Percentiles rank a stretch among this genome's conserved stretches.
Conservation (phyloP, 139 green algal species). For the Desmodesmus armatus region DNA sequence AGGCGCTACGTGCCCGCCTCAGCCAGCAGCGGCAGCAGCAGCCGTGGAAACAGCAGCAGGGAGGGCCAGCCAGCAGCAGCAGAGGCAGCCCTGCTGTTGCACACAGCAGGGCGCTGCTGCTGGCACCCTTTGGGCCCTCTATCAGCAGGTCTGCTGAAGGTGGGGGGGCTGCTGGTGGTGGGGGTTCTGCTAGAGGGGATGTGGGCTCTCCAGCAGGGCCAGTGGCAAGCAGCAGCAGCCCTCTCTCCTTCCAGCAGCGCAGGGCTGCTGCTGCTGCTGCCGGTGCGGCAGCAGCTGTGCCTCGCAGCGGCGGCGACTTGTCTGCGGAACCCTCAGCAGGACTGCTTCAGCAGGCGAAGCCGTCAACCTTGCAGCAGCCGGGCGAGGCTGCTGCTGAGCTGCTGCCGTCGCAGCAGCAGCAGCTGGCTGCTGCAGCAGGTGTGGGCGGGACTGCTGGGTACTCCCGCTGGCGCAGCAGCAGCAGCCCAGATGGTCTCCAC, state of each 20-base stretch:
- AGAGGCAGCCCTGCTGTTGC: background rate
- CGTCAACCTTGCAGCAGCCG: background rate
- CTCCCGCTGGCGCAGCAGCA: background rate
- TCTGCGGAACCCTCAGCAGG: background rate
- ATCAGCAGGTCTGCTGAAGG: background rate
- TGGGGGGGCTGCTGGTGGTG: background rate
- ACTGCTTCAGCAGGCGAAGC: too few species aligned
- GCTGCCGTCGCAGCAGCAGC: background rate
- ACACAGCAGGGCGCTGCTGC: background rate
- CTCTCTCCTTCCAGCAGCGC: constrained; percentile 19
- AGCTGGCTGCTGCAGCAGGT: background rate
- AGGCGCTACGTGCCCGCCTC: background rate
- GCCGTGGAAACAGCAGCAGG: background rate
- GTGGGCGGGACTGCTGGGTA: background rate
- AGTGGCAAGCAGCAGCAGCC: constrained; percentile 21
- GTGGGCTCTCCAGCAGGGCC: background rate
- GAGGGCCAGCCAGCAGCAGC: background rate
- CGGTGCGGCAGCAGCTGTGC: background rate
- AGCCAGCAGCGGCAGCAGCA: constrained; percentile 35
- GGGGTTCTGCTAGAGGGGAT: background rate
- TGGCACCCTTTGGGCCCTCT: background rate
- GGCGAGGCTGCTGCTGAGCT: background rate
- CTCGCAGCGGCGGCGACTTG: too few species aligned
- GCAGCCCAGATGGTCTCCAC: background rate
- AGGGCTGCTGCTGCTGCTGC: background rate